Evolutionary conservation across 495 filamentous ascomycete genomes (phyloP).

Genomic region (Cetradonia linearis): DNA sequence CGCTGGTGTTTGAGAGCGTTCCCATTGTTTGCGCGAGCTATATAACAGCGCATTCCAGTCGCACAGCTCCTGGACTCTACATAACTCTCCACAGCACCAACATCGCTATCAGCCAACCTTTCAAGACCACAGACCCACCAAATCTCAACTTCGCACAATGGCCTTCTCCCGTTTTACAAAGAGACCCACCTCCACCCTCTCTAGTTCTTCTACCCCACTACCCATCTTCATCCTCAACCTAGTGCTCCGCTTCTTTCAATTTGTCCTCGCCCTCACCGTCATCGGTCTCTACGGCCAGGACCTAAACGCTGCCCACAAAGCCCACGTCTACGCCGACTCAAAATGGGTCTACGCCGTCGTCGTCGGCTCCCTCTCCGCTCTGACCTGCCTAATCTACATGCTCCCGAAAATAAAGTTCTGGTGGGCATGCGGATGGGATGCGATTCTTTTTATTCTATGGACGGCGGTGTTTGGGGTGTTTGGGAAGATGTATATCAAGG

Average conservation of each 20-base stretch:
- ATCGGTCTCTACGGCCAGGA: slow-evolving; percentile 71
- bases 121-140: not conserved
- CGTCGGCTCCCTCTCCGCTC: slow-evolving; percentile 48
- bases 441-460: slow-evolving; percentile 64
- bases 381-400: slow-evolving; percentile 51
- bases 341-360: slow-evolving; percentile 74
- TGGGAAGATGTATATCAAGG: slow-evolving; percentile 66
- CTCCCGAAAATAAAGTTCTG: slow-evolving; percentile 51
- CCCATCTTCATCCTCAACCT: slow-evolving; percentile 28
- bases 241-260: slow-evolving; percentile 55
- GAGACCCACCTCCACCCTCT: slow-evolving; percentile 15
- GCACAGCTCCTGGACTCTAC: not conserved
- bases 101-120: not conserved
- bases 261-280: slow-evolving; percentile 64
- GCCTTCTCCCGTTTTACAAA: slow-evolving; percentile 19
- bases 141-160: not conserved
- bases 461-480: slow-evolving; percentile 73
- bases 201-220: slow-evolving; percentile 14
- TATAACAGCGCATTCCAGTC: not conserved
- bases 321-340: slow-evolving; percentile 40
- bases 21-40: not conserved
- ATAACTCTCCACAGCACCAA: not conserved
- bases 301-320: slow-evolving; percentile 47
- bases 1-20: not conserved
- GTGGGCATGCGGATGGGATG: slow-evolving; percentile 56